phyloP scores from a whole-genome alignment of 768 basidiomycete species.

The Naganishia vaughanmartiniae region DNA sequence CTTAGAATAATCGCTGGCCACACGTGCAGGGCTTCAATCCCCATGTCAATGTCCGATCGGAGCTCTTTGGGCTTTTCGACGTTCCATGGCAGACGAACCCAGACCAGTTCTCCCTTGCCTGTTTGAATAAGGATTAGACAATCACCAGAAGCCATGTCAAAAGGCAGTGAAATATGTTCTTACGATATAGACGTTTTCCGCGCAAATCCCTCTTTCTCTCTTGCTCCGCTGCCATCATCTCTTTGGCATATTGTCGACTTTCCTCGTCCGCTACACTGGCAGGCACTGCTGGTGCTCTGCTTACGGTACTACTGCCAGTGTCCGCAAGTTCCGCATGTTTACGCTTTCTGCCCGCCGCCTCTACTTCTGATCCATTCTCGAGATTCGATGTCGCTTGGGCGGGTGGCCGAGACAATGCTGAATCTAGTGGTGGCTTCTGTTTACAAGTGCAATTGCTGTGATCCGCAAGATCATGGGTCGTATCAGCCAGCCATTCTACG shows the following conservation, averaged over 20 bases:
- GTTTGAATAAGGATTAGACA: neutral
- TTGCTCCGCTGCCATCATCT: slow-evolving; percentile 18
- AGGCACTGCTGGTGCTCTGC: neutral
- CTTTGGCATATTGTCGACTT: slow-evolving; percentile 6
- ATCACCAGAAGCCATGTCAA: neutral
- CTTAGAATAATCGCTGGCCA: slow-evolving; percentile 18
- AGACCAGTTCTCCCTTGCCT: slow-evolving; percentile 20
- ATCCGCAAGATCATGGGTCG: slow-evolving; percentile 1
- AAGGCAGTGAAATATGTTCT: neutral
- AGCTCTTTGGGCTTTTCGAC: neutral
- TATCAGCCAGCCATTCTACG: slow-evolving; percentile 11
- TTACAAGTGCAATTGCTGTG: slow-evolving; percentile 10
- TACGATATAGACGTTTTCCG: slow-evolving; percentile 10
- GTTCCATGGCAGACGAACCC: slow-evolving; percentile 14
- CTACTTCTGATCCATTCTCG: slow-evolving; percentile 1
- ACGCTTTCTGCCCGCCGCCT: neutral
- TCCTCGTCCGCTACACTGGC: neutral
- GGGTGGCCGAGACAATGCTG: neutral
- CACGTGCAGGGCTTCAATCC: slow-evolving; percentile 1
- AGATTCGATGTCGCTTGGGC: neutral
- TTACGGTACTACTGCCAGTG: neutral
- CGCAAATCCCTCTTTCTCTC: slow-evolving; percentile 19
- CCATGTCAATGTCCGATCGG: slow-evolving; percentile 9
- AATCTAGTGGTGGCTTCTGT: slow-evolving; percentile 11
- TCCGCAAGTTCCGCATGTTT: slow-evolving; percentile 6